Evolutionary conservation across 2,329 filamentous ascomycete genomes (phyloP).

Genomic region (Hirsutella minnesotensis): DNA sequence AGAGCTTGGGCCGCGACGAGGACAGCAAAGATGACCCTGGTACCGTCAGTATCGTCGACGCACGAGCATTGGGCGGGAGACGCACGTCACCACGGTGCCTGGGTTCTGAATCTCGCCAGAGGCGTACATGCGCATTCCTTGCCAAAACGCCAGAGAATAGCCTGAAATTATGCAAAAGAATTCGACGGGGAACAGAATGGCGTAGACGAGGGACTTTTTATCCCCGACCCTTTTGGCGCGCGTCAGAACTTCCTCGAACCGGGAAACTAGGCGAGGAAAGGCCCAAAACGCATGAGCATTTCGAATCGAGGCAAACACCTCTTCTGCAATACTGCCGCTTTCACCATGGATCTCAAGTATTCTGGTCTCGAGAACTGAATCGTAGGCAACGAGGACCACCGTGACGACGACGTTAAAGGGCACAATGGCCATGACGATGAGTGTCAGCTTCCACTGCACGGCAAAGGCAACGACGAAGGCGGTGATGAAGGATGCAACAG

Average conservation of each 20-base stretch:
- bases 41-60: no score
- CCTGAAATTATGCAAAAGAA: constrained; percentile 36
- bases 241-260: constrained; percentile 29
- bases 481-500: constrained; percentile 24
- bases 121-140: constrained; percentile 34
- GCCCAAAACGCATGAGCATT: constrained; percentile 40
- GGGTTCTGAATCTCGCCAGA: constrained; percentile 30
- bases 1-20: constrained; percentile 32
- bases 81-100: constrained; percentile 30
- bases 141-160: constrained; percentile 39
- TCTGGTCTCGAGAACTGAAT: constrained; percentile 28
- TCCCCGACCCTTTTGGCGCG: constrained; percentile 25
- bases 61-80: not conserved
- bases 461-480: constrained; percentile 28
- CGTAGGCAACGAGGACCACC: constrained; percentile 22
- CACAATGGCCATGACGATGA: constrained; percentile 33
- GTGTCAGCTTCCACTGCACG: constrained; percentile 28
- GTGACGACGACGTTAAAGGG: constrained; percentile 30
- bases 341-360: constrained; percentile 31
- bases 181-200: constrained; percentile 30
- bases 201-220: constrained; percentile 31
- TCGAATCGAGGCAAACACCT: constrained; percentile 34
- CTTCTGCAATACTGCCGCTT: constrained; percentile 34
- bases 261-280: constrained; percentile 26
- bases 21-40: constrained; percentile 31